These are phyloP conservation scores for Malassezia slooffiae DNA, from an alignment of 1,284 basidiomycete genomes.

Conservation along the genomic window DNA sequence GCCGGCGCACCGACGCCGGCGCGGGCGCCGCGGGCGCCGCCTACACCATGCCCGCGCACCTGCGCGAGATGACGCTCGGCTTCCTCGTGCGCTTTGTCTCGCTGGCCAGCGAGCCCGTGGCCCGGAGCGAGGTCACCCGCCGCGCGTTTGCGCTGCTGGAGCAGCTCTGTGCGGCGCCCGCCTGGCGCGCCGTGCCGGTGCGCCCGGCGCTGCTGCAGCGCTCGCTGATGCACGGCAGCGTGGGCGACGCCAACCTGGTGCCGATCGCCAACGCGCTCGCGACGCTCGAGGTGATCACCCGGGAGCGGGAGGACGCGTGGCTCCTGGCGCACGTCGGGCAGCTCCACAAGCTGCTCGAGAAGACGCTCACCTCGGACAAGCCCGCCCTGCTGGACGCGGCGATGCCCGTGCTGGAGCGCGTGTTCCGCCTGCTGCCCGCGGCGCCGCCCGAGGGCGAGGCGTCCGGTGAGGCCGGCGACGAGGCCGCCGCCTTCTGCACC, in stretches of 20 bases:
- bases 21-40: constrained; percentile 39
- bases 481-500: constrained; percentile 65
- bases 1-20: constrained; percentile 49
- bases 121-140: constrained; percentile 53
- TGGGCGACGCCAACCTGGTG: constrained; percentile 56
- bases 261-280: constrained; percentile 74
- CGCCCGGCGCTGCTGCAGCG: constrained; percentile 57
- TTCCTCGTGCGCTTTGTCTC: constrained; percentile 78
- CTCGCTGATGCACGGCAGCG: constrained; percentile 52
- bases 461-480: constrained; percentile 41
- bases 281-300: constrained; percentile 74
- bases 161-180: constrained; percentile 65
- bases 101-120: constrained; percentile 60
- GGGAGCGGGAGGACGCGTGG: constrained; percentile 77
- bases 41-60: constrained; percentile 32
- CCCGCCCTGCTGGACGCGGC: constrained; percentile 30
- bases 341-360: constrained; percentile 71
- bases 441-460: constrained; percentile 21
- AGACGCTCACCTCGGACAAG: constrained; percentile 27
- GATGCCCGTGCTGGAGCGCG: constrained; percentile 62
- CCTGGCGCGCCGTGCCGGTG: constrained; percentile 86
- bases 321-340: constrained; percentile 62
- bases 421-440: constrained; percentile 67
- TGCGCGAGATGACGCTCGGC: constrained; percentile 61
- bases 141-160: constrained; percentile 72